These are phyloP conservation scores for Fusarium continuum DNA, from an alignment of 2,329 filamentous ascomycete genomes.

Conservation along the genomic window DNA sequence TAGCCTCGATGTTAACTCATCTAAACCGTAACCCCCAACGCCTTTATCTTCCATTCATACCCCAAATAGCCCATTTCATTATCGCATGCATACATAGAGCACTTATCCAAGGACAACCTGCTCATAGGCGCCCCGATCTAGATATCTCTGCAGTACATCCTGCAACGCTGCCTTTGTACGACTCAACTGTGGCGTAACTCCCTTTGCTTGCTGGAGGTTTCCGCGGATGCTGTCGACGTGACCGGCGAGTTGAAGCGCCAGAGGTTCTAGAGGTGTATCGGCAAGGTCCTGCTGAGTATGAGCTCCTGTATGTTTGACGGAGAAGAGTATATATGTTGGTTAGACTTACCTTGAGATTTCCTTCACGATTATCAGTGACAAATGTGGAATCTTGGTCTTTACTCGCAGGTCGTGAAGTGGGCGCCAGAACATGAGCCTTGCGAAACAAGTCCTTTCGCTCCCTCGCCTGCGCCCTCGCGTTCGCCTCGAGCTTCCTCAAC, in stretches of 20 bases:
- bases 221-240: constrained; percentile 66
- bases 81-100: background rate
- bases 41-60: constrained; percentile 11
- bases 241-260: constrained; percentile 60
- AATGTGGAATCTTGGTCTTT: constrained; percentile 21
- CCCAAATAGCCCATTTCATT: constrained; percentile 9
- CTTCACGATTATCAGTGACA: constrained; percentile 2
- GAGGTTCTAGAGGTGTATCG: constrained; percentile 55
- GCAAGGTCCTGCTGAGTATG: constrained; percentile 47
- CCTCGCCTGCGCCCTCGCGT: constrained; percentile 63
- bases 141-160: constrained; percentile 56
- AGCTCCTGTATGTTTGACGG: background rate
- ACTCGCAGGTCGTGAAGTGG: constrained; percentile 40
- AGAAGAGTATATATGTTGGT: background rate
- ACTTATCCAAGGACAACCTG: constrained; percentile 55
- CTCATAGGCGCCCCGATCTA: constrained; percentile 58
- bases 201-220: constrained; percentile 64
- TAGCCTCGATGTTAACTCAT: background rate
- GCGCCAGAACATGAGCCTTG: constrained; percentile 61
- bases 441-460: constrained; percentile 60
- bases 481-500: constrained; percentile 62
- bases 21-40: constrained; percentile 3
- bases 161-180: constrained; percentile 60
- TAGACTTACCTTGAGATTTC: constrained; percentile 39
- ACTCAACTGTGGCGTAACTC: constrained; percentile 59